Conservation (phyloP, 2,329 filamentous ascomycete genomes). For the Ophiosphaerella narmari region DNA sequence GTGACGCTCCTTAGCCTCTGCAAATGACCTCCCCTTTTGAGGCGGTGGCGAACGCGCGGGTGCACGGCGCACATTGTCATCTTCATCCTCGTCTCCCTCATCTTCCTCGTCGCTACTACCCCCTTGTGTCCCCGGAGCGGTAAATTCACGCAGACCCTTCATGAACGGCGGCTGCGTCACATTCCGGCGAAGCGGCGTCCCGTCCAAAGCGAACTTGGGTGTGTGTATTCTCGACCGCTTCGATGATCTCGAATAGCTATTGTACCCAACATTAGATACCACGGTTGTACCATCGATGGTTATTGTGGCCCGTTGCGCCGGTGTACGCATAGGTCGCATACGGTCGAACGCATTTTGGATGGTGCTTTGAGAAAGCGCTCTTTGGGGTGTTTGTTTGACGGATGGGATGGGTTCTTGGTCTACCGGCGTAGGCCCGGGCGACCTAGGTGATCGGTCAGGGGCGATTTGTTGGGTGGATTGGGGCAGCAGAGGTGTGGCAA, state of each 20-base stretch:
- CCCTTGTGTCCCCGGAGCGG: conserved; percentile 57
- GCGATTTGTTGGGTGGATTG: conserved; percentile 31
- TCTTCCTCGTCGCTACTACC: conserved; percentile 35
- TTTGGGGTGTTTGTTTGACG: conserved; percentile 37
- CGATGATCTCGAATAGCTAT: conserved; percentile 52
- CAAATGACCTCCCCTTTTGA: conserved; percentile 8
- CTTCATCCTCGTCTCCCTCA: conserved; percentile 15
- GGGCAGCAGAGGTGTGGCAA: conserved; percentile 46
- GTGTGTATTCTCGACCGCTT: conserved; percentile 51
- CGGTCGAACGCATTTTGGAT: conserved; percentile 67
- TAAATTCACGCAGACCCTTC: conserved; percentile 57
- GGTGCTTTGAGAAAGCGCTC: conserved; percentile 41
- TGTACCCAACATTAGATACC: conserved; percentile 65
- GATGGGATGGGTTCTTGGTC: conserved; percentile 30
- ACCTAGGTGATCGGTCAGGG: conserved; percentile 12
- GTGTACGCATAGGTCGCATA: conserved; percentile 66
- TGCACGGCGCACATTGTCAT: conserved; percentile 20
- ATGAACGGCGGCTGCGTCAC: conserved; percentile 46
- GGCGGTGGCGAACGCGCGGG: conserved; percentile 21
- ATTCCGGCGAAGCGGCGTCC: conserved; percentile 32
- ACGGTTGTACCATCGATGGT: conserved; percentile 72
- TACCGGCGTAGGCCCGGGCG: conserved; percentile 6
- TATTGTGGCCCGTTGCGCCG: conserved; percentile 71
- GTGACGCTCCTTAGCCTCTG: conserved; percentile 16
- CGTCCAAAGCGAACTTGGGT: conserved; percentile 41